phyloP scores from a whole-genome alignment of 169 alveolate species.

The Miamiensis avidus region DNA sequence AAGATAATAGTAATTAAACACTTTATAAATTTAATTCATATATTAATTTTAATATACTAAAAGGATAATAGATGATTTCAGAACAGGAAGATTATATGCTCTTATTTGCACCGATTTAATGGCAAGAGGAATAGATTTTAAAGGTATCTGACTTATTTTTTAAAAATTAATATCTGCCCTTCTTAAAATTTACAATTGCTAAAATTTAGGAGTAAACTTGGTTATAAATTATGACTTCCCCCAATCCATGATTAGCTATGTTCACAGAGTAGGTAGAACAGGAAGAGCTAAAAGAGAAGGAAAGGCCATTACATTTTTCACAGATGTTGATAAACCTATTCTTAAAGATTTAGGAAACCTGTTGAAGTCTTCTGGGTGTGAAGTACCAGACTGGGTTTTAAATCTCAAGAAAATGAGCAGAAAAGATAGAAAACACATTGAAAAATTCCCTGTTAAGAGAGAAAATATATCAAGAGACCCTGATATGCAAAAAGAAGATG shows the following conservation, averaged over 20 bases:
- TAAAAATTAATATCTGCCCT: too few relatives aligned
- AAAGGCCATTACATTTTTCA: conserved; percentile 87
- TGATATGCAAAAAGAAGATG: conserved; percentile 5
- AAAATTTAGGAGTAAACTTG: conserved; percentile 75
- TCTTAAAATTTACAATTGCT: too few relatives aligned
- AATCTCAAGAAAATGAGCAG: conserved; percentile 53
- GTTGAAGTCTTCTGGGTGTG: conserved; percentile 82
- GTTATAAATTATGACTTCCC: conserved; percentile 98
- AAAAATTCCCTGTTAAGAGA: conserved; percentile 66
- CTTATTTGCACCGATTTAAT: conserved; percentile 95
- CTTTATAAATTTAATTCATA: conserved; percentile 57
- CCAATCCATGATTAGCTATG: conserved; percentile 90
- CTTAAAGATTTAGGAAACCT: conserved; percentile 77
- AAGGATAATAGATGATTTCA: conserved; percentile 55
- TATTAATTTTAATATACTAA: conserved; percentile 56
- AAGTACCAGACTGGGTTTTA: conserved; percentile 88
- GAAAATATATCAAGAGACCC: conserved; percentile 53
- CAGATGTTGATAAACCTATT: conserved; percentile 83
- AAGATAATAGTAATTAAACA: conserved; percentile 4
- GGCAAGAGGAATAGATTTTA: conserved; percentile 98
- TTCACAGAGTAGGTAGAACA: conserved; percentile 99
- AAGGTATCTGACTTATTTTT: conserved; percentile 41
- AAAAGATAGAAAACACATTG: conserved; percentile 49
- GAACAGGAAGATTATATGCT: conserved; percentile 87
- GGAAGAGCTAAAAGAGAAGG: conserved; percentile 96